Conservation (phyloP, 108 stramenopile species). For the Epithemia pelagica region DNA sequence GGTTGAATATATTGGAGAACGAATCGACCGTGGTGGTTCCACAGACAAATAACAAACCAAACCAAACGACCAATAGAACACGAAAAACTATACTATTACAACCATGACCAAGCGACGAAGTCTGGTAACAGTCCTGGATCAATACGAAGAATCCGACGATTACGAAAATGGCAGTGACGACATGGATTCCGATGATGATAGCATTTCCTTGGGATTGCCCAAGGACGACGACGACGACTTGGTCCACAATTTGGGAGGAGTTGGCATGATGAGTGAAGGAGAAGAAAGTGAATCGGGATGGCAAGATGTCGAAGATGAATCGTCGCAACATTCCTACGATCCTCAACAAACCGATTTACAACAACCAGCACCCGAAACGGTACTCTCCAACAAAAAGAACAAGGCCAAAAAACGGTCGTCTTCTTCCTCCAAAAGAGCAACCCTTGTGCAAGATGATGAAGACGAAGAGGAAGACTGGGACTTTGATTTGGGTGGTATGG, state of each 20-base stretch:
- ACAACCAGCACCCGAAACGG: too few species aligned
- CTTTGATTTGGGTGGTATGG: too few species aligned
- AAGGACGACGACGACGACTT: not conserved
- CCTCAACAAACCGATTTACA: too few species aligned
- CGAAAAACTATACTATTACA: too few species aligned
- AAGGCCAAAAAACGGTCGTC: too few species aligned
- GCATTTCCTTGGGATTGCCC: not conserved
- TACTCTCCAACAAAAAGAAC: too few species aligned
- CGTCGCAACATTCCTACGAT: not conserved
- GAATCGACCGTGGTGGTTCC: not conserved
- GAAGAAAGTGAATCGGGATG: not conserved
- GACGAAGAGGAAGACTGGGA: too few species aligned
- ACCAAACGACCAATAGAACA: too few species aligned
- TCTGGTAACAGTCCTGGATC: not conserved
- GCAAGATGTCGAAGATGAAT: not conserved
- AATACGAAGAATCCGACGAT: not conserved
- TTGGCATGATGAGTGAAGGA: not conserved
- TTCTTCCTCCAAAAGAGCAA: too few species aligned
- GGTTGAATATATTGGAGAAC: too few species aligned
- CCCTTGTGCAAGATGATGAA: too few species aligned
- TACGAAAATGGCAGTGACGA: not conserved
- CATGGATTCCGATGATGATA: not conserved
- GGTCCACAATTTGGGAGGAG: not conserved
- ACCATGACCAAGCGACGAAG: not conserved
- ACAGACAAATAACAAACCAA: not conserved